Conservation (phyloP, 805 yeast species). For the Blastobotrys chiropterorum region DNA sequence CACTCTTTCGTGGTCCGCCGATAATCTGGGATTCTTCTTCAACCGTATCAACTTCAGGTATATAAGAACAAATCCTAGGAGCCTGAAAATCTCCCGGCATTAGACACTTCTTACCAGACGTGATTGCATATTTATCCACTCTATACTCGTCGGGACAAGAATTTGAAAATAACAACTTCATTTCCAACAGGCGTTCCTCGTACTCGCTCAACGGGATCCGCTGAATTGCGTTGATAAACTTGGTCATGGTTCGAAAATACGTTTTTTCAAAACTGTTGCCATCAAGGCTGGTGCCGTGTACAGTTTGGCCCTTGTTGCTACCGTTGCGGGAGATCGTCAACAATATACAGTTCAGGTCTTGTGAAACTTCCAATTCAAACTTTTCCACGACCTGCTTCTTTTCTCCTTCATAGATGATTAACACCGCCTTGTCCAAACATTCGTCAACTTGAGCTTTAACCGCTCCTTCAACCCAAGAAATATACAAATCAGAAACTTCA, state of each 20-base stretch:
- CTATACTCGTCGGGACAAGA: neutral
- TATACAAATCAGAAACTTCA: neutral
- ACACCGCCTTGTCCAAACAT: neutral
- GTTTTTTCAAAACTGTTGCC: neutral
- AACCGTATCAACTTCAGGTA: neutral
- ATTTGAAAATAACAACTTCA: neutral
- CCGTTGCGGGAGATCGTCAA: neutral
- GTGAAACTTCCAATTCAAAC: neutral
- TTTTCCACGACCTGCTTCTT: neutral
- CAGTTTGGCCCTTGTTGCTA: neutral
- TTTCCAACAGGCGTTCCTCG: neutral
- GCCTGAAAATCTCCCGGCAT: neutral
- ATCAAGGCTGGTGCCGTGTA: neutral
- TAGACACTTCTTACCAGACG: neutral
- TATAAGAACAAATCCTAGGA: neutral
- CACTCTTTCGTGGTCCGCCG: neutral
- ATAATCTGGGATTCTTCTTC: neutral
- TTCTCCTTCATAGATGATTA: neutral
- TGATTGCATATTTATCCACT: neutral
- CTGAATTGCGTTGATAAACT: neutral
- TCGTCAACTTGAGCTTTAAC: neutral
- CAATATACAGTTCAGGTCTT: neutral
- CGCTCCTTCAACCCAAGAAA: conserved; percentile 2
- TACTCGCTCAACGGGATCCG: neutral
- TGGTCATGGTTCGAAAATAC: neutral